Evolutionary conservation across 2,329 filamentous ascomycete species (phyloP), one percentile per base, ranked within the genome.

Genomic region (Periconia sp.): DNA sequence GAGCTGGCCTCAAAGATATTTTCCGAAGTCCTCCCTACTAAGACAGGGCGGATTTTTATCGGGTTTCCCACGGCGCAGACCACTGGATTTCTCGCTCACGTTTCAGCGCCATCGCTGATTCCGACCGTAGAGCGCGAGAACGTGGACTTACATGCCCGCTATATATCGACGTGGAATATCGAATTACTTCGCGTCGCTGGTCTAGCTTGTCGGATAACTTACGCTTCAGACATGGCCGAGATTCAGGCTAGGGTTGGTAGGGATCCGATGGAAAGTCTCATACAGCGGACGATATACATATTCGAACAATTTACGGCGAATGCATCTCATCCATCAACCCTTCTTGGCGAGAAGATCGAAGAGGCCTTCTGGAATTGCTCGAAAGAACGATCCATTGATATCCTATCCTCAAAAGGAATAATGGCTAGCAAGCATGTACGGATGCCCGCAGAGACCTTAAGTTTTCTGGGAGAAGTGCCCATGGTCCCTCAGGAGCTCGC

Each of bases 51-150:
- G 39, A 88, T 99, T 40, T 99, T 97, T 62, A 99, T 99, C 61
- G 94, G 94, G 0, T 99, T 99, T 63, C 92, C 94, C 3, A 99
- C 94, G 1, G 92, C 92, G 56, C 94, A 99, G 73, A 99, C 94
- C 0, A 99, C 95, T 0, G 94, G 92, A 40, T 85, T 92, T 19
- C 88, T 92, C 12, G 88, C 95, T 65, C 94, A 99, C 68, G 88
- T 99, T 21, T 97, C 92, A 10, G 94, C 94, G 0, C 94, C 92
- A 1, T 96, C 92, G 0, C 86, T 99, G 11, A 99, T 99, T 43
- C 94, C 94, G 0, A 99, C 94, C 0, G 95, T 99, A 2, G 94
- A 99, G 70, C 85, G 94, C 64, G 94, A 99, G 66, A 94, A 90
- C 40, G 96, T 99, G 44, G 94, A 99, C 69, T 78, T 99, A 50